Base-by-base conservation (phyloP, 352 stramenopile genomes). In the Globisporangium mamillatum region DNA sequence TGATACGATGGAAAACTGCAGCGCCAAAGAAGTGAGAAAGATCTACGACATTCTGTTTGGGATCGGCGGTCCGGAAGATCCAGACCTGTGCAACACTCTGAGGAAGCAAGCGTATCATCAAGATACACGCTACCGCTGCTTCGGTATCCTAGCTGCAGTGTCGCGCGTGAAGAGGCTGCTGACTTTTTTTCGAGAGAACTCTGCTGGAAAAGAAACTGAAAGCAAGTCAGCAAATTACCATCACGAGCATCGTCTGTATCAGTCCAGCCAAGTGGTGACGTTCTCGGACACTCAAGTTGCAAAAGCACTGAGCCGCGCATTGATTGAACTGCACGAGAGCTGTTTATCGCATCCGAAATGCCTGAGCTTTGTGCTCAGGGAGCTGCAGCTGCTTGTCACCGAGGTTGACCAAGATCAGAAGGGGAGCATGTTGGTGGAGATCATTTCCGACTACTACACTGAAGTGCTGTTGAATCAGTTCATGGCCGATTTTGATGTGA, bases 41-140 rank as follows among this genome's bases (percentile, higher is more conserved):
- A 72, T 88, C 25, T 91, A 88, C 66, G 68, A 82, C n/a, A 56
- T 89, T 32, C 69, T 91, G 4, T 88, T 86, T 25, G 64, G 69
- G 5, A 75, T 88, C 3, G 80, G 73, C n/a, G 79, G 77, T 0
- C 60, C 67, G 0, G 77, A 85, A 41, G 81, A 89, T 57, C 18
- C 79, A 20, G 80, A 91, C 32, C 58, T 91, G 29, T 79, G 70
- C 58, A 88, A 85, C 38, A 78, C 73, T 12, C 48, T 89, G 12
- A 69, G 81, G 3, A 91, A 91, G 57, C 78, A 89, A 59, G 64
- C 67, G 6, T 87, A 75, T 48, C 81, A 89, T 50, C 81, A 86
- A 67, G 81, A 91, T 22, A 66, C 73, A 9, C 74, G 76, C 4
- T 89, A 87, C 68, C 75, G 76, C 1, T 73, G 66, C 4, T 80